Evolutionary conservation across 176 grass and related monocot species (phyloP), one percentile per base, ranked within the genome.

Genomic region (Panicum miliaceum): DNA sequence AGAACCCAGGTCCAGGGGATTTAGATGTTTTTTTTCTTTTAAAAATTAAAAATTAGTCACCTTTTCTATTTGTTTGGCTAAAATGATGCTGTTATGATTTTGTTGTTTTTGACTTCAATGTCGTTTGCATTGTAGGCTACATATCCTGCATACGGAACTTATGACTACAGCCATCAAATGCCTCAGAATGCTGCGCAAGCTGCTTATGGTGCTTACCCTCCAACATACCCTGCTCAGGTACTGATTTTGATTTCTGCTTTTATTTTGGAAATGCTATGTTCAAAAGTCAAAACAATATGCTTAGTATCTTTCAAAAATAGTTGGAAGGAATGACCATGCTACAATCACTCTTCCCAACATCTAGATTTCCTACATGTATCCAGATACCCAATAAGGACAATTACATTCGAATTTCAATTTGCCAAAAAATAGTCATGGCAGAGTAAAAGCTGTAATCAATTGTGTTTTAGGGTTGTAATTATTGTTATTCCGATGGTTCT

Each of bases 161-260:
- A 91, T 54, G 89, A 91, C 81, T 86, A 91, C 82, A 85, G 76
- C 56, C 86, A 89, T 46, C 92, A 94, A 89, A 72, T 94, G 80
- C 83, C 86, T 8, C 84, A 85, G 47, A 84, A 89, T 64, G 94
- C 91, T 86, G 74, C 92, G 86, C 89, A 91, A 71, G 88, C 90
- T 84, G 84, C 90, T 32, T 91, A 93, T 67, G 83, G 86, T 71
- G 86, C 84, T 37, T 97, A 94, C 84, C 85, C 95, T 86, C 81
- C 90, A 65, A 45, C 92, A 42, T 97, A 97, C 82, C 63, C 88
- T 29, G 73, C 88, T 25, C 90, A 97, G 92, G 95, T 97, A 86
- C 48, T 14, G 12, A 58, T 51, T 61, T 19, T 84, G 22, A 26
- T 83, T 82, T 73, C 3, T 47, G 13, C 43, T 32, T 48, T 76